Base-by-base conservation (phyloP, 352 stramenopile species). In the Globisporangium okanoganense region DNA sequence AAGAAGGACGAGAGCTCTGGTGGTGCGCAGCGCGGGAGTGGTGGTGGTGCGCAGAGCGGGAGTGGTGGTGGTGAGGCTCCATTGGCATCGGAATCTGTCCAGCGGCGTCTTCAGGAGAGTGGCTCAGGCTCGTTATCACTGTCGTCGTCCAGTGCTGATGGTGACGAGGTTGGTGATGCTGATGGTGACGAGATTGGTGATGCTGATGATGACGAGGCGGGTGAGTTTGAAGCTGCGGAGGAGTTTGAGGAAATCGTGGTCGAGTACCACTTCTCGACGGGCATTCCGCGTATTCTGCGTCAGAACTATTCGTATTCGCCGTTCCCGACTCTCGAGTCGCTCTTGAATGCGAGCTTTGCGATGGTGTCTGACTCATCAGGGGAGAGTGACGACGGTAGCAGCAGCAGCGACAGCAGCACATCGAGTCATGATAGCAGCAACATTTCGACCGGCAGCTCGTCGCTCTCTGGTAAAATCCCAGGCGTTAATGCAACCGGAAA, bases 221-320 rank as follows among this genome's bases (percentile, higher is more conserved):
- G 38, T 22, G 71, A 78, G 13, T 53, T 70, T n/a, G 45, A 67
- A 55, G 63, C 69, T 0, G 58, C 76, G 2, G 63, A 73, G 33
- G 62, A 75, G 56, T 64, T 82, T 40, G 59, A 74, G 40, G 20
- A 61, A 8, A 67, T 69, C 20, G 61, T 83, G 0, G 58, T 66
- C 31, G 77, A 86, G 43, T 89, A 77, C 63, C 67, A 85, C 50
- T 87, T 87, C 47, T 63, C 76, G 1, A 77, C 77, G 41, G 79
- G 79, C 9, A 75, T 89, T 45, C 77, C 79, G 16, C 75, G 73
- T 8, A 64, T 87, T 36, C 14, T 58, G 5, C 52, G 51, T 41
- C 66, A 63, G 40, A 77, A 80, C 51, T 57, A 29, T 4, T 70
- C 68, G 36, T 45, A 69, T 22, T 41, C 43, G 12, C 44, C 56